A percentile compares a stretch with the other conserved stretches of the same genome.
These are phyloP conservation scores for Sugiyamaella smithiae DNA, from an alignment of 805 yeast species.

Conservation along the genomic window DNA sequence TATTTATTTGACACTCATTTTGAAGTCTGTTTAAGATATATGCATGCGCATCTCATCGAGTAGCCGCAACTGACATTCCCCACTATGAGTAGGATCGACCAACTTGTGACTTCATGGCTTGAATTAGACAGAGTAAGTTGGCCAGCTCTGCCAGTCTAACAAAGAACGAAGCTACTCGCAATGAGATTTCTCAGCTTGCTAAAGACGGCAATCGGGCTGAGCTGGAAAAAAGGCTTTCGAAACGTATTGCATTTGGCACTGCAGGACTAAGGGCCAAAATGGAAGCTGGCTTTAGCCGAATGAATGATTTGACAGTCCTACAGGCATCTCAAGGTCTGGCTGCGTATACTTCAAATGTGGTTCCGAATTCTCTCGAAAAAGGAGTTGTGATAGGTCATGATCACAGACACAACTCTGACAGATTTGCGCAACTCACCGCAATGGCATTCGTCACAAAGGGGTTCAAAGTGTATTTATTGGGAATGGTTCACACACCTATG, in stretches of 20 bases:
- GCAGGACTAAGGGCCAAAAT: constrained; percentile 86
- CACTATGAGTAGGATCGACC: constrained; percentile 12
- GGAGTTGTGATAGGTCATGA: constrained; percentile 85
- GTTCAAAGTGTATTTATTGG: constrained; percentile 55
- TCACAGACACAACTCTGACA: constrained; percentile 75
- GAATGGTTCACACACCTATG: constrained; percentile 74
- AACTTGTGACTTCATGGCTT: constrained; percentile 22
- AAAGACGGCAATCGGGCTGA: constrained; percentile 39
- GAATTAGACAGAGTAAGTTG: constrained; percentile 21
- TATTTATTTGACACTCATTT: constrained; percentile 5
- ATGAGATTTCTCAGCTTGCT: constrained; percentile 52
- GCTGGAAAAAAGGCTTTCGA: constrained; percentile 50
- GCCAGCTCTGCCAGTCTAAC: neutral
- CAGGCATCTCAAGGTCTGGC: constrained; percentile 67
- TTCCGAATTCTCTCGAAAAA: constrained; percentile 33
- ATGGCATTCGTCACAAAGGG: constrained; percentile 68
- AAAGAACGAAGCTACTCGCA: constrained; percentile 41
- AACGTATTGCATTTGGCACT: constrained; percentile 77
- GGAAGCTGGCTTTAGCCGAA: constrained; percentile 87
- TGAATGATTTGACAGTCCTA: constrained; percentile 84
- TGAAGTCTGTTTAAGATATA: neutral
- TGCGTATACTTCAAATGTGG: constrained; percentile 31
- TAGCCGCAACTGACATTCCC: neutral
- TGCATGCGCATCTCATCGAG: neutral
- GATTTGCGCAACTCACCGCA: constrained; percentile 78